Evolutionary conservation across 257 asterid species (phyloP), one percentile per base, ranked within the genome.

Genomic region (Scutellaria baicalensis): DNA sequence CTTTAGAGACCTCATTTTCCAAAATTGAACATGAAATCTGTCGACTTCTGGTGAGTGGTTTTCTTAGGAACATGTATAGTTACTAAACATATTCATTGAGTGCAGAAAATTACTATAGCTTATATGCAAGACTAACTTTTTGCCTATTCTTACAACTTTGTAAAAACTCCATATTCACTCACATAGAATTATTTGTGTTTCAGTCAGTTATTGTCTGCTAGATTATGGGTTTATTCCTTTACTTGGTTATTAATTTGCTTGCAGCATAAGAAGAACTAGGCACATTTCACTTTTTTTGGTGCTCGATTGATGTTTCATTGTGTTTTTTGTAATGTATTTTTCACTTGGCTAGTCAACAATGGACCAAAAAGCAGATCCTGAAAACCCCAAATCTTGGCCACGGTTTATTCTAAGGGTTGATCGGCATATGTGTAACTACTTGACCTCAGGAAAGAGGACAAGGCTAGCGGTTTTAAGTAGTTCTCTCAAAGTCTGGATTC

Each of bases 401-500:
- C 87, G 88, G 35, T 94, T 94, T 74, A 80, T 91, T 69, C 82
- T 94, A 38, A 87, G 90, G 79, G 97, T 89, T 71, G 97, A 91
- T 82, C 86, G 84, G 70, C 89, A 86, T 79, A 94, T 94, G 99
- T 89, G 93, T 74, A 91, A 88, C 83, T 86, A 87, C 68, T 79
- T 94, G 71, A 94, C 99, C 67, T 82, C 95, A 6, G 97, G 99
- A 75, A 94, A 82, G 88, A 84, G 87, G 86, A 84, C 97, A 66
- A 89, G 87, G 79, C 84, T 94, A 36, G 99, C 96, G 7, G 75
- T 85, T 64, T 81, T 94, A 85, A 89, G 97, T 69, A 91, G 95
- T 81, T 94, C 99, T 80, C 96, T 94, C 69, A 94, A 91, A 88
- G 97, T 91, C 60, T 94, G 97, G 97, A 88, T 91, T 76, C 95